A percentile compares a stretch with the other conserved stretches of the same genome.
phyloP scores from a whole-genome alignment of 352 stramenopile species.

The Phytophthora pisi region DNA sequence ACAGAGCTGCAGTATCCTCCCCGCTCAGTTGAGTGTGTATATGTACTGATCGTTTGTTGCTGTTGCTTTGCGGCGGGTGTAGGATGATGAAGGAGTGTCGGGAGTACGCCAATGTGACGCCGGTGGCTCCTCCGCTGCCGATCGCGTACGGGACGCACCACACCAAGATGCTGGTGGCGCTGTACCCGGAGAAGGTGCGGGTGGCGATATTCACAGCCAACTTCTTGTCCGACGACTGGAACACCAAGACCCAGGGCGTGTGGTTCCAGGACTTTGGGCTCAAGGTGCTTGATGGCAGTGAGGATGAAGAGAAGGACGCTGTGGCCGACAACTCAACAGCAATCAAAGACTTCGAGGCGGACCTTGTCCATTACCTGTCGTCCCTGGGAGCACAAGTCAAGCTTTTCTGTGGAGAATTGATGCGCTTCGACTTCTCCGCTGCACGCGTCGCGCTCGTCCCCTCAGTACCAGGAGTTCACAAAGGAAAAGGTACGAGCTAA shows the following conservation, averaged over 20 bases:
- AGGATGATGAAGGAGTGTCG: constrained; percentile 67
- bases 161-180: constrained; percentile 85
- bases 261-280: constrained; percentile 86
- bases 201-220: constrained; percentile 89
- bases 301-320: constrained; percentile 27
- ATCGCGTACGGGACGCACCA: constrained; percentile 89
- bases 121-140: constrained; percentile 68
- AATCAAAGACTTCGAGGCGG: constrained; percentile 57
- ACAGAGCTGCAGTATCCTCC: too few relatives aligned
- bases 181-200: constrained; percentile 68
- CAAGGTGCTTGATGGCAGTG: constrained; percentile 47
- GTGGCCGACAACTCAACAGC: background rate
- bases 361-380: constrained; percentile 70
- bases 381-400: constrained; percentile 50
- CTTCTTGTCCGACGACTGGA: constrained; percentile 80
- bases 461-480: constrained; percentile 75
- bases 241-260: constrained; percentile 85
- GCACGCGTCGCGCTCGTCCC: constrained; percentile 66
- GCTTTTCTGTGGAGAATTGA: constrained; percentile 55
- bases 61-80: background rate
- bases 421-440: constrained; percentile 65
- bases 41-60: background rate
- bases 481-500: constrained; percentile 50
- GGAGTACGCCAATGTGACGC: constrained; percentile 63
- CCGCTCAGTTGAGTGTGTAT: too few relatives aligned